Evolutionary conservation across 257 asterid species (phyloP).

Genomic region (Coffea canephora): DNA sequence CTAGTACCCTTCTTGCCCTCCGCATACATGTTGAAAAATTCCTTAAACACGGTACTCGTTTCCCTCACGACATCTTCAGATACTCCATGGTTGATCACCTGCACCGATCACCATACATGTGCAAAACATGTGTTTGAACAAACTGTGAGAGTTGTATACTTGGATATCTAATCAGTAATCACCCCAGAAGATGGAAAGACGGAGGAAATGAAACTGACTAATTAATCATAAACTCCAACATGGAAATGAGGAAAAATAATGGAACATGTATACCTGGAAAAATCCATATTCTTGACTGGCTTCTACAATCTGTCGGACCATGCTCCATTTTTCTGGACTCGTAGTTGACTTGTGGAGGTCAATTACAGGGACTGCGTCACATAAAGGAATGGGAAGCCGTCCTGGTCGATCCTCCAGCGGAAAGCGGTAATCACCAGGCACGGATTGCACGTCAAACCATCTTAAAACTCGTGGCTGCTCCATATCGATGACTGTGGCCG

Average conservation of each 20-base stretch:
- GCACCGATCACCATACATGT: not conserved
- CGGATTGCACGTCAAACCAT: constrained; percentile 54
- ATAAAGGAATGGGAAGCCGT: constrained; percentile 27
- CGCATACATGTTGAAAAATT: constrained; percentile 29
- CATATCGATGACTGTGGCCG: constrained; percentile 19
- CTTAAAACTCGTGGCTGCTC: constrained; percentile 17
- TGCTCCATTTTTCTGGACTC: constrained; percentile 12
- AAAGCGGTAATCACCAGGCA: constrained; percentile 44
- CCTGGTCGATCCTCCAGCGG: constrained; percentile 49
- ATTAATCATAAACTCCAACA: not conserved
- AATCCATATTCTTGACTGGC: constrained; percentile 40
- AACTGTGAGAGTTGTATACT: not conserved
- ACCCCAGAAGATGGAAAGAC: not conserved
- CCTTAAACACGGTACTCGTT: constrained; percentile 15
- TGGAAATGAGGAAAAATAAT: not conserved
- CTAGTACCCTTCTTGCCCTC: constrained; percentile 18
- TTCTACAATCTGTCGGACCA: constrained; percentile 18
- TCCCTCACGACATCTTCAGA: constrained; percentile 15
- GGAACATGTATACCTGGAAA: constrained; percentile 34
- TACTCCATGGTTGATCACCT: constrained; percentile 44
- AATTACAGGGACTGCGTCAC: constrained; percentile 42
- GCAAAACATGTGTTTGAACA: too few relatives aligned
- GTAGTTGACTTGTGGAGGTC: constrained; percentile 27
- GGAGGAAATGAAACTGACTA: not conserved
- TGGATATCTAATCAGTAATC: not conserved